phyloP scores from a whole-genome alignment of 2,329 filamentous ascomycete genomes.

The Fusarium albidum region DNA sequence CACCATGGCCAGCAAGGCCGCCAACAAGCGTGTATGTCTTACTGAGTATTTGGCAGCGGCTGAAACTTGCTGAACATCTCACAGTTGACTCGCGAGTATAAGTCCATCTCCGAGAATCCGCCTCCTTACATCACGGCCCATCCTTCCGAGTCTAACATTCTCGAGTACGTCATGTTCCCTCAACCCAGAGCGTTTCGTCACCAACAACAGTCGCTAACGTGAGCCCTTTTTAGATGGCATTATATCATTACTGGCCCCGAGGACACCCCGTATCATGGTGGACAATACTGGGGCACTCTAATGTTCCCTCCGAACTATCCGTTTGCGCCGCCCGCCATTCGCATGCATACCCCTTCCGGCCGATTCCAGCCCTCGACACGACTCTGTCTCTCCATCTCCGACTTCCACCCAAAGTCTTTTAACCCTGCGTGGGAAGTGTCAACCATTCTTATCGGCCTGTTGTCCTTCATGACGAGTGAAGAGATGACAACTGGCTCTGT shows the following conservation, averaged over 20 bases:
- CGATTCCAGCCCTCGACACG: constrained; percentile 93
- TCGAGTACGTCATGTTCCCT: constrained; percentile 68
- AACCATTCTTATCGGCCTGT: constrained; percentile 91
- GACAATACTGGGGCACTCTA: constrained; percentile 98
- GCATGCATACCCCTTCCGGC: constrained; percentile 97
- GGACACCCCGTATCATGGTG: constrained; percentile 90
- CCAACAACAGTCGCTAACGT: constrained; percentile 16
- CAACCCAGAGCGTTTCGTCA: not conserved
- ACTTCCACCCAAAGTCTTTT: constrained; percentile 98
- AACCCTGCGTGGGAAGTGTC: constrained; percentile 99
- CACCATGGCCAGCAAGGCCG: constrained; percentile 75
- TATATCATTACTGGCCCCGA: constrained; percentile 96
- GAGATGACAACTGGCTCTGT: constrained; percentile 98
- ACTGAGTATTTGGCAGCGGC: not conserved
- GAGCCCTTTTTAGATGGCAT: constrained; percentile 75
- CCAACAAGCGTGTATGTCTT: constrained; percentile 71
- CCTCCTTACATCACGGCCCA: constrained; percentile 90
- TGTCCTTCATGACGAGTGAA: constrained; percentile 98
- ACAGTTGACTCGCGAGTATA: constrained; percentile 70
- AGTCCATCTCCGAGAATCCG: constrained; percentile 73
- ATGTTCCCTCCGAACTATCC: constrained; percentile 97
- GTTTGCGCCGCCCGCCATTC: constrained; percentile 95
- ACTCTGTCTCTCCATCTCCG: constrained; percentile 93
- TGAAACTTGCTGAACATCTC: constrained; percentile 33
- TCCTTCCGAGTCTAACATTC: constrained; percentile 88